Conservation (phyloP, 441 rosid genomes). For the Oxalis stricta region DNA sequence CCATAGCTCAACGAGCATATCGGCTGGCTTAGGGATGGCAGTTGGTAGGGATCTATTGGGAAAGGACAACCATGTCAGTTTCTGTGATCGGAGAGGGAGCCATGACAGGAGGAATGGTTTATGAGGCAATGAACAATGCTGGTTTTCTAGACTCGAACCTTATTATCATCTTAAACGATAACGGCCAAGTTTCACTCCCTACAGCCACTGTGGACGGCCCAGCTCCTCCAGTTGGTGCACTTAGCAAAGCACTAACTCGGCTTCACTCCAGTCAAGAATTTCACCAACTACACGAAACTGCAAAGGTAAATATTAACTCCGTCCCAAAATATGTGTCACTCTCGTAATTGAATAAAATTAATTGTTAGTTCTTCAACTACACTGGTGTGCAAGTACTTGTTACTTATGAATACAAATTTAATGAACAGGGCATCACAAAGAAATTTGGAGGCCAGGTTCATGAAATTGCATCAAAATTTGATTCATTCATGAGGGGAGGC, state of each 20-base stretch:
- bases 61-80: constrained; percentile 28
- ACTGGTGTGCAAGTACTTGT: no score
- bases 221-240: constrained; percentile 38
- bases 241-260: constrained; percentile 21
- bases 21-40: constrained; percentile 46
- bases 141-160: constrained; percentile 32
- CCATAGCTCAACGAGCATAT: constrained; percentile 45
- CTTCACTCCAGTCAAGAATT: constrained; percentile 18
- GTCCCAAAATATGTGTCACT: no score
- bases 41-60: constrained; percentile 34
- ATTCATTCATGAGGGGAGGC: constrained; percentile 15
- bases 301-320: constrained; percentile 16
- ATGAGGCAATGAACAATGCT: constrained; percentile 46
- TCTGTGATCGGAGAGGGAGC: constrained; percentile 47
- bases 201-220: constrained; percentile 45
- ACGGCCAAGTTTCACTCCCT: constrained; percentile 41
- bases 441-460: constrained; percentile 21
- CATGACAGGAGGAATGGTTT: constrained; percentile 43
- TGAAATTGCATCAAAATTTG: constrained; percentile 20
- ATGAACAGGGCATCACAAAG: constrained; percentile 24
- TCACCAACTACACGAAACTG: constrained; percentile 20
- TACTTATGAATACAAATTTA: no score
- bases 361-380: no score
- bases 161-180: constrained; percentile 37
- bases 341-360: no score